Base-by-base conservation (phyloP, 2,329 filamentous ascomycete genomes). In the Colletotrichum neosansevieriae region DNA sequence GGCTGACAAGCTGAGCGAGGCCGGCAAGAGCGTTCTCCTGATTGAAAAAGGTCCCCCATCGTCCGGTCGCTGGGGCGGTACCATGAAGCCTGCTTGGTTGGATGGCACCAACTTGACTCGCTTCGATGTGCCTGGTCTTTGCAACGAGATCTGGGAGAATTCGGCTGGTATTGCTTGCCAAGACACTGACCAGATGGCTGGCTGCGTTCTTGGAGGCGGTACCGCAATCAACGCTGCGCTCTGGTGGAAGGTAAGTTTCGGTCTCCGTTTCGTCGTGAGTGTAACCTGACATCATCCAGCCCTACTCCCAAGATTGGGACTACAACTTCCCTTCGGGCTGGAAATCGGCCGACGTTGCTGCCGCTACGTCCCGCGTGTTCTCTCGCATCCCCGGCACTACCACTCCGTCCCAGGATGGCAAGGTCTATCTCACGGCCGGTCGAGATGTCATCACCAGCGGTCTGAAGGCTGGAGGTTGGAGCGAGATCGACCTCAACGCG, bases 141-240 rank as follows among this genome's bases (percentile, higher is more conserved):
- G 89, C 77, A 92, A 92, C 76, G 83, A 92, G 78, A 91, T 93
- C 72, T 91, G 89, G 86, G 79, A 82, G 4, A 85, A 91, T 73
- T 88, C 87, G 10, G 81, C 82, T 4, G 89, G 88, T 32, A 88
- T 92, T 72, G 86, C 88, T 40, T 93, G 91, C 77, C 85, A 84
- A 2, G 91, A 93, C 75, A 89, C 87, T n/a, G 89, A 91, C 70
- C 88, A 91, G 73, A 92, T 92, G 89, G 89, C 89, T 12, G 91
- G 90, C 13, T 93, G 91, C 70, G 83, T 93, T 49, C 84, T 93
- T 3, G 91, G 91, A 56, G 91, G 91, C 63, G 88, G 88, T 7
- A 86, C 88, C 13, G 86, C 88, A 32, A 83, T 92, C 74, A 93
- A 92, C 72, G 87, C 90, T 58, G 89, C 88, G 50, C 82, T 92